phyloP scores from a whole-genome alignment of 2,329 filamentous ascomycete species.

The Xylaria sp. region DNA sequence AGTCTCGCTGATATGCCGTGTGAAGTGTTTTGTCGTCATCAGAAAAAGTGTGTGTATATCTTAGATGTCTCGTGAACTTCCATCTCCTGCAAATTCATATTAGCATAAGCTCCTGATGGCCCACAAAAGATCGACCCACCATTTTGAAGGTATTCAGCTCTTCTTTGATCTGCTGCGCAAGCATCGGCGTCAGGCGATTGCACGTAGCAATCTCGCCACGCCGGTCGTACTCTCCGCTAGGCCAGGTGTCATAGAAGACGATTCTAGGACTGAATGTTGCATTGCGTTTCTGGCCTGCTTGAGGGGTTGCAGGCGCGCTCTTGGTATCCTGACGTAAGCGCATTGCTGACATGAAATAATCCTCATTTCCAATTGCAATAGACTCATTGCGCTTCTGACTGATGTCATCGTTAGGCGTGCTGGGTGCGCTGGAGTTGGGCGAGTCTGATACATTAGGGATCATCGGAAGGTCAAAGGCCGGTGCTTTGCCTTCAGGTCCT shows the following conservation, averaged over 20 bases:
- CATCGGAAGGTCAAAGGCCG: conserved; percentile 67
- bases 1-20: conserved; percentile 46
- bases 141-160: conserved; percentile 99
- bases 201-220: conserved; percentile 96
- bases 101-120: conserved; percentile 48
- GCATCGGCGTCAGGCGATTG: conserved; percentile 95
- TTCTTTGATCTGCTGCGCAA: conserved; percentile 99
- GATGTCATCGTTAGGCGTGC: conserved; percentile 84
- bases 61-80: conserved; percentile 99
- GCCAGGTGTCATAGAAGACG: conserved; percentile 96
- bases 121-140: conserved; percentile 65
- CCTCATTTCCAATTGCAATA: conserved; percentile 80
- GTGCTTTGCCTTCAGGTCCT: conserved; percentile 64
- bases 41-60: conserved; percentile 99
- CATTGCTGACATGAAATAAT: conserved; percentile 86
- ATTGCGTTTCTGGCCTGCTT: conserved; percentile 64
- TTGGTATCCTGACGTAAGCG: conserved; percentile 80
- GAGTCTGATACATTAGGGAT: conserved; percentile 77
- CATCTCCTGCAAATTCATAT: conserved; percentile 81
- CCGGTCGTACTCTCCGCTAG: conserved; percentile 93
- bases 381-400: conserved; percentile 74
- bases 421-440: conserved; percentile 85
- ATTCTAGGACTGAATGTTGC: conserved; percentile 90
- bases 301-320: conserved; percentile 83
- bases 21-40: conserved; percentile 59